These are phyloP conservation scores for Coemansia sp. DNA, from an alignment of 192 early-diverging fungal species.

Conservation along the genomic window DNA sequence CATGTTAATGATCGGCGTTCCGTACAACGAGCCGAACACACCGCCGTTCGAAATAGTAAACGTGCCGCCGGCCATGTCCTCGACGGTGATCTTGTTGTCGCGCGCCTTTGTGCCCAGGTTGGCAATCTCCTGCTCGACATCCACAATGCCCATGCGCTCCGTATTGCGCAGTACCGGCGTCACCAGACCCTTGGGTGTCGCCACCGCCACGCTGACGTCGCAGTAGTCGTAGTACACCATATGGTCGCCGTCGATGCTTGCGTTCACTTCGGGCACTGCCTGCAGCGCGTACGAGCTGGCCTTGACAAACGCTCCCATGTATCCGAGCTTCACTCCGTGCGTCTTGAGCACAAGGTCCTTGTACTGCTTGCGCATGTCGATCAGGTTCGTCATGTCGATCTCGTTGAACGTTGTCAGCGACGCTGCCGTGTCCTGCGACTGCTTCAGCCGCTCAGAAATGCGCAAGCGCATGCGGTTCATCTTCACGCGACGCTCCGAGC, in stretches of 20 bases:
- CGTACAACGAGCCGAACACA: constrained; percentile 95
- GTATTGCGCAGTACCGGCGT: constrained; percentile 95
- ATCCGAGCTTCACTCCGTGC: constrained; percentile 95
- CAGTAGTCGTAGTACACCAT: constrained; percentile 94
- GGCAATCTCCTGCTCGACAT: constrained; percentile 89
- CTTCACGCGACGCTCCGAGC: constrained; percentile 66
- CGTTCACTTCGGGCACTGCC: constrained; percentile 93
- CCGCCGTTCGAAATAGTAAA: constrained; percentile 99
- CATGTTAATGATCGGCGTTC: constrained; percentile 98
- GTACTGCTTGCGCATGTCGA: constrained; percentile 88
- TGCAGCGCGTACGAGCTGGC: constrained; percentile 82
- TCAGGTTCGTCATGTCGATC: constrained; percentile 96
- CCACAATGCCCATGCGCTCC: constrained; percentile 81
- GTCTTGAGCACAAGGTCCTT: constrained; percentile 94
- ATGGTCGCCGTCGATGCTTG: constrained; percentile 88
- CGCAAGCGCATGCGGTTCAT: constrained; percentile 98
- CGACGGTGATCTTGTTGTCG: constrained; percentile 93
- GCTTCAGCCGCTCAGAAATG: constrained; percentile 94
- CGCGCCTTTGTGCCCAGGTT: constrained; percentile 87
- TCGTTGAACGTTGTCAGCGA: constrained; percentile 99
- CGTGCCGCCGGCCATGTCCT: constrained; percentile 97
- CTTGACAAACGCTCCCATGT: constrained; percentile 98
- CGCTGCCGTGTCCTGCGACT: constrained; percentile 95
- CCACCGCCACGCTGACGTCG: constrained; percentile 94
- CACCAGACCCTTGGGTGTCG: constrained; percentile 98